Base-by-base conservation (phyloP, 2,329 filamentous ascomycete species). In the Pseudogymnoascus verrucosus region DNA sequence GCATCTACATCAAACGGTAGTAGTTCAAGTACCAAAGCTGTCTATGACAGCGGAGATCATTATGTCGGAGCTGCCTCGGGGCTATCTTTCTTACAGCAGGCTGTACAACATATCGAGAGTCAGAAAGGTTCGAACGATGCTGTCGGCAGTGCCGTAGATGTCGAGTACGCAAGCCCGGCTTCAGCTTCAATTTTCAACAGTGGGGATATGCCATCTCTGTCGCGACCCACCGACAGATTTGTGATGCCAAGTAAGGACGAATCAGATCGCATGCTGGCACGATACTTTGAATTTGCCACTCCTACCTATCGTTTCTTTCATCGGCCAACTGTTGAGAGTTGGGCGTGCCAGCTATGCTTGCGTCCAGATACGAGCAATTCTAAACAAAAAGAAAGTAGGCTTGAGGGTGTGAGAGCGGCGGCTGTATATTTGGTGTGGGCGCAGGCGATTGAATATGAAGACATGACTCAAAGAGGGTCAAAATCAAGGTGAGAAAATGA, bases 261-360 rank as follows among this genome's bases (percentile, higher is more conserved):
- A n/a, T 39, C 63, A n/a, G 63, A 64, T 4, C 63, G 60, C 11
- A 63, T 85, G 2, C 72, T 86, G 4, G 75, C 77, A 6, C 74
- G 83, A 5, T 86, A 86, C 62, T 86, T 86, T 65, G 83, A 86
- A 57, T 83, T 82, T 64, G 84, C 82, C 5, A 82, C 84, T 19
- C 82, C 84, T 0, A 86, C 84, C 0, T 84, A 86, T 67, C 78
- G 83, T 3, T 83, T 85, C 63, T 68, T 86, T 19, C 82, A 86
- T 68, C 75, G 82, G 0, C 80, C 81, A 0, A 81, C 79, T 1
- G 78, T 84, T 0, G 78, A 82, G 61, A 61, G 66, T 0, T 85
- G 82, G 81, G 68, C 81, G 2, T 70, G 75, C 26, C 68, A 72
- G 8, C 75, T 81, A 62, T 74, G 21, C 21, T 26, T 26, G 42